phyloP scores from a whole-genome alignment of 2,329 filamentous ascomycete genomes.

The Stylonectria norvegica region DNA sequence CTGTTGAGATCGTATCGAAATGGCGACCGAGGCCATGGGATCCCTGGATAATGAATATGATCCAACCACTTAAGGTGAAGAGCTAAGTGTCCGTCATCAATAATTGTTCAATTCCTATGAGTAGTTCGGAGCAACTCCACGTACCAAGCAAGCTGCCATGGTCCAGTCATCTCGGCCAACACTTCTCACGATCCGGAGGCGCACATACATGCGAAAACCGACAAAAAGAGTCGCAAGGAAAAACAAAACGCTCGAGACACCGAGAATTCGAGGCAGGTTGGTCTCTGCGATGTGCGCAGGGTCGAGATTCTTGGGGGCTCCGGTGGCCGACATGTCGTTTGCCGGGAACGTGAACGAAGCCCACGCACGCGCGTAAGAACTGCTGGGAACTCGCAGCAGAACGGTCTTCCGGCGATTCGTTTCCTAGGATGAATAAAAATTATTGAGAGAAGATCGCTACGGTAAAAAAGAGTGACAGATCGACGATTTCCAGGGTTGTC shows the following conservation, averaged over 20 bases:
- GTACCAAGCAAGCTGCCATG: slow-evolving; percentile 11
- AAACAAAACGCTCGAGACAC: slow-evolving; percentile 8
- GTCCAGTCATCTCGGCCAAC: slow-evolving; percentile 15
- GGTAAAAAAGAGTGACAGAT: not conserved
- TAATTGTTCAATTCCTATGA: not conserved
- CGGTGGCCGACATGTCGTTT: not conserved
- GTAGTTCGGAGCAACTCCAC: not conserved
- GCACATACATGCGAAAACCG: slow-evolving; percentile 11
- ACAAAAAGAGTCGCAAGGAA: slow-evolving; percentile 7
- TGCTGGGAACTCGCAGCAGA: not conserved
- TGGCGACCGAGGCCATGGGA: slow-evolving; percentile 14
- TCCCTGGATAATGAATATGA: slow-evolving; percentile 12
- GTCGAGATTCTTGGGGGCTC: slow-evolving; percentile 1
- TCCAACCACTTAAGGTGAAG: slow-evolving; percentile 8
- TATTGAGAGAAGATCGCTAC: not conserved
- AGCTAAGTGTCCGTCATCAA: not conserved
- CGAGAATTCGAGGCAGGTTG: slow-evolving; percentile 11
- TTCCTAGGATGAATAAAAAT: not conserved
- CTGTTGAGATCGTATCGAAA: slow-evolving; percentile 2
- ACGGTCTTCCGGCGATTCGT: too few species aligned
- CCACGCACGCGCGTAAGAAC: too few species aligned
- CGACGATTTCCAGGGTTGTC: not conserved
- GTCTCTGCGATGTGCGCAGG: slow-evolving; percentile 11
- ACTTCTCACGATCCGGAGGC: slow-evolving; percentile 8
- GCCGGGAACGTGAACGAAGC: not conserved